Base-by-base conservation (phyloP, 306 rosid genomes). In the Dryas octopetala region DNA sequence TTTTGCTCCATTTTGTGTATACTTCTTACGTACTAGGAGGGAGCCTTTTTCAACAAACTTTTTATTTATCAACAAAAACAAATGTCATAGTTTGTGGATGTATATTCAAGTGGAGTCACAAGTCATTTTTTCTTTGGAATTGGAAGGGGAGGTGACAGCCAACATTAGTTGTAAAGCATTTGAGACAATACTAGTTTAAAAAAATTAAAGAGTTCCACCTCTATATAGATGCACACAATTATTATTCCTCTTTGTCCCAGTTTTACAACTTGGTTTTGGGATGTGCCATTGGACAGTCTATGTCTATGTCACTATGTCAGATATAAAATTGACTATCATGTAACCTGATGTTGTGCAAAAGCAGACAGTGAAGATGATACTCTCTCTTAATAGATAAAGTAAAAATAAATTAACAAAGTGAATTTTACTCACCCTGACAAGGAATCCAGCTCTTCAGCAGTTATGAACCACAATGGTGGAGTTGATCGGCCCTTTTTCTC, bases 401-500 rank as follows among this genome's bases (percentile, higher is more conserved):
- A 63, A 23, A 65, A 19, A 13, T 16, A 55, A 2, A 23, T 12
- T 45, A 9, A 19, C 9, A 66, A 64, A 68, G 52, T 48, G 70
- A 19, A 17, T 47, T 51, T 48, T 57, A 87, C 98, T 86, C 86
- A 94, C 96, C 91, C 79, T 59, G 98, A 90, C 80, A 94, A 73
- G 62, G 97, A 94, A 80, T 91, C 90, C 61, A 91, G 86, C 70
- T 91, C 97, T 74, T 88, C 85, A 9, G 80, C 83, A 23, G 89
- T 91, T 76, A 90, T 65, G 59, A 81, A 76, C 93, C 98, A 94
- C 43, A 83, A 70, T 75, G 97, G 97, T 74, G 97, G 89, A 52
- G 91, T 19, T 47, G 86, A 83, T 49, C 93, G 90, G 13, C 91
- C 89, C 70, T 87, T 94, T 82, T 88, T 94, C 88, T 90, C 97